A percentile compares a stretch with the other conserved stretches of the same genome.
phyloP scores from a whole-genome alignment of 116 monocot species.

The Papilionanthe hybrid region DNA sequence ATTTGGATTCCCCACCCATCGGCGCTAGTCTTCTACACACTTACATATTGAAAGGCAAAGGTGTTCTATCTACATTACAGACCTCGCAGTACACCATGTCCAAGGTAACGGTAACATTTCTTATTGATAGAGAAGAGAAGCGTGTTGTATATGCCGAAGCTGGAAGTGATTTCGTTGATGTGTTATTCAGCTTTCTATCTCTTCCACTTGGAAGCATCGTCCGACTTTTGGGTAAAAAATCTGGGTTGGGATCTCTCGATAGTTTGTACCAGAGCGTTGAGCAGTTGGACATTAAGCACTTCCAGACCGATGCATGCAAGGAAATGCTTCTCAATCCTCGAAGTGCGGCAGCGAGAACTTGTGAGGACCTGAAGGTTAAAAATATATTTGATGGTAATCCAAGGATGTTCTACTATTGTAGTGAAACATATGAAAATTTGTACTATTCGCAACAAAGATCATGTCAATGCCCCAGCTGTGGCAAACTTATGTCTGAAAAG shows the following conservation, averaged over 20 bases:
- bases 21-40: too few species aligned
- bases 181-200: constrained; percentile 22
- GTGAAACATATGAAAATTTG: too few species aligned
- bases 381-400: not conserved
- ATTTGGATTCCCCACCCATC: too few species aligned
- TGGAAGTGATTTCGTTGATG: constrained; percentile 17
- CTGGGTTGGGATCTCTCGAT: constrained; percentile 1
- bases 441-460: too few species aligned
- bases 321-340: constrained; percentile 17
- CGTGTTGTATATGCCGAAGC: constrained; percentile 15
- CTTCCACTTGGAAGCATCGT: constrained; percentile 17
- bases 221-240: constrained; percentile 9
- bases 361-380: constrained; percentile 7
- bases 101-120: not conserved
- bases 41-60: too few species aligned
- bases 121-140: constrained; percentile 14
- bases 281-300: not conserved
- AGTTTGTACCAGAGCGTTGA: constrained; percentile 13
- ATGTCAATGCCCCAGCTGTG: constrained; percentile 12
- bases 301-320: not conserved
- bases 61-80: too few species aligned
- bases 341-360: not conserved
- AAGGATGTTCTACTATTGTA: not conserved
- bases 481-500: not conserved
- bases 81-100: not conserved